phyloP scores from a whole-genome alignment of 2,329 filamentous ascomycete species.

The Monilinia laxa region DNA sequence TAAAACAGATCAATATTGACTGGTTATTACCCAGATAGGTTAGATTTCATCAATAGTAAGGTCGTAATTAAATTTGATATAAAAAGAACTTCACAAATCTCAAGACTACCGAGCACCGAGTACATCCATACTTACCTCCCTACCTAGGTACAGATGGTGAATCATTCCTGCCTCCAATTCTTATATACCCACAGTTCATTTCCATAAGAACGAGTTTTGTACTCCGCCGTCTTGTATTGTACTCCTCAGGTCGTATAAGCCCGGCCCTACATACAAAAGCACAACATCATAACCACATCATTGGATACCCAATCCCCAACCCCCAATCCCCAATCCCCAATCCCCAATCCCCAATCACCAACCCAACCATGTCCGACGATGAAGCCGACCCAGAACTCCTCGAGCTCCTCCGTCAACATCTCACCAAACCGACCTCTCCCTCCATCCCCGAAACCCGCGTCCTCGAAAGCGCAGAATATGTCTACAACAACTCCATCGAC shows the following conservation, averaged over 20 bases:
- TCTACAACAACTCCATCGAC: constrained; percentile 91
- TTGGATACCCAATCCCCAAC: background rate
- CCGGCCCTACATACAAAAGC: background rate
- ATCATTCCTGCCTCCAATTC: background rate
- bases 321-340: background rate
- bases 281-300: background rate
- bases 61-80: too few relatives aligned
- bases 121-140: too few relatives aligned
- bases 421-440: constrained; percentile 57
- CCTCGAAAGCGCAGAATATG: constrained; percentile 76
- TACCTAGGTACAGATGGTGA: background rate
- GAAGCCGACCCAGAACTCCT: constrained; percentile 87
- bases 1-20: too few relatives aligned
- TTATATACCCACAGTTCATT: constrained; percentile 1
- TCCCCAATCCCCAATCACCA: background rate
- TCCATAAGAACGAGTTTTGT: background rate
- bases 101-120: too few relatives aligned
- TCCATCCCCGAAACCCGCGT: constrained; percentile 75
- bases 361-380: constrained; percentile 77
- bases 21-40: too few relatives aligned
- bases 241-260: background rate
- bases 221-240: background rate
- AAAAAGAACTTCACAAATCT: too few relatives aligned
- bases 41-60: too few relatives aligned
- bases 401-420: constrained; percentile 77